Evolutionary conservation across 192 early-diverging fungal genomes (phyloP).

Genomic region (Dimargaris cristalligena): DNA sequence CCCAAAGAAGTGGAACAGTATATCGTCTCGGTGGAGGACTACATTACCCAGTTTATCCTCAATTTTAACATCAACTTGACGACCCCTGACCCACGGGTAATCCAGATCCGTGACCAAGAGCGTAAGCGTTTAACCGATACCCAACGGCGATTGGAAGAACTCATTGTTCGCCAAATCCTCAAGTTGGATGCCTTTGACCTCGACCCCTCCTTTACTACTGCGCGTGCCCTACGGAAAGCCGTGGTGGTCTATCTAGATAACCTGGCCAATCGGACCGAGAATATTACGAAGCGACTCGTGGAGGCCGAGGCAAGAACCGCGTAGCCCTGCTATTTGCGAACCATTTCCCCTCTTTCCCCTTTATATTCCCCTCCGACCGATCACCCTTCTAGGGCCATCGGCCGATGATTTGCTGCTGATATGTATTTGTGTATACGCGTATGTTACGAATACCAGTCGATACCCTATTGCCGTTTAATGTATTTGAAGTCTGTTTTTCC

Average conservation of each 20-base stretch:
- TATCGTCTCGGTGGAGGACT: neutral
- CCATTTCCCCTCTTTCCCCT: too few species aligned
- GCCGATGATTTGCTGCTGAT: too few species aligned
- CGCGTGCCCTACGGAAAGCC: slow-evolving; percentile 3
- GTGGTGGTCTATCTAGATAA: neutral
- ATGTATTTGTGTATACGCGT: too few species aligned
- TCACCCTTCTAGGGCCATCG: too few species aligned
- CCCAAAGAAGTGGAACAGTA: neutral
- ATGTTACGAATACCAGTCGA: too few species aligned
- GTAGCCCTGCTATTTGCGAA: too few species aligned
- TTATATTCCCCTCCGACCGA: too few species aligned
- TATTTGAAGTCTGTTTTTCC: too few species aligned
- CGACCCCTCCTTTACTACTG: neutral
- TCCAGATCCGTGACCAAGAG: neutral
- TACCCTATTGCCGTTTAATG: too few species aligned
- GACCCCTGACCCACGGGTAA: neutral
- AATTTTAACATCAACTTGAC: neutral
- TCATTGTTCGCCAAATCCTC: neutral
- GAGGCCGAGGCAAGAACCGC: neutral
- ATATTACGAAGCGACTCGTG: neutral
- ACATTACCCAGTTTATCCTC: slow-evolving; percentile 4
- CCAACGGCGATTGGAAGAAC: neutral
- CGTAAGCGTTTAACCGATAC: neutral
- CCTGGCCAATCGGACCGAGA: neutral
- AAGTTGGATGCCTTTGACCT: neutral